Base-by-base conservation (phyloP, 2,329 filamentous ascomycete species). In the Aspergillus calidoustus region DNA sequence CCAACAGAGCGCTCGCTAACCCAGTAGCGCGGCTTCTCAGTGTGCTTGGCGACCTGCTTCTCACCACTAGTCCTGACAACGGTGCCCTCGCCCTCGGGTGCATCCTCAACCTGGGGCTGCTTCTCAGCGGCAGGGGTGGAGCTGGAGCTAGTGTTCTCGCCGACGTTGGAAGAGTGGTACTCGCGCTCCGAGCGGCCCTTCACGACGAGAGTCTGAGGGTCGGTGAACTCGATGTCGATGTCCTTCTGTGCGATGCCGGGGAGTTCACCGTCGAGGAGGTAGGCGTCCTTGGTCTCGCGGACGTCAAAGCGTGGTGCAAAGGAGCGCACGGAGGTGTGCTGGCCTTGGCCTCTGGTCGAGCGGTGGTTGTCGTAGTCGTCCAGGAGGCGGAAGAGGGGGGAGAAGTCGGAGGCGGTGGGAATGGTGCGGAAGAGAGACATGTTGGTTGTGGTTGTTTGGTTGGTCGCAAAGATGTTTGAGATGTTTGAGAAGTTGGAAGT, bases 1-100 rank as follows among this genome's bases (percentile, higher is more conserved):
- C 86, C 86, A 13, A 86, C 78, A 0, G 80, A 82, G 67, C 86
- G 84, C 74, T 89, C 86, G 57, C 78, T 82, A 58, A 87, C 80
- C 86, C 86, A 88, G 77, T 84, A 88, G 65, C 80, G 82, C 54
- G 79, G 72, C 43, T 73, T 69, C 54, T 63, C 43, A 25, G n/a
- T 8, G 17, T 63, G 46, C 54, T 68, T 64, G 48, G 58, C 31
- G 49, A 64, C 60, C 38, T 65, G 57, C 50, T 68, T 64, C 68
- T 78, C 55, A 57, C 63, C 46, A 23, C 49, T 17, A 71, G 74
- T 64, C 68, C 76, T 75, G 49, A 72, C 60, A 44, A 77, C 68
- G 58, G 58, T 64, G 34, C 56, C 55, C 13, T 57, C 47, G 50
- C 25, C 72, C 71, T 49, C 23, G 3, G 75, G 73, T n/a, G 71